A percentile compares a stretch with the other conserved stretches of the same genome.
Conservation (phyloP, 2,329 filamentous ascomycete genomes). For the Dothidotthia symphoricarpi region DNA sequence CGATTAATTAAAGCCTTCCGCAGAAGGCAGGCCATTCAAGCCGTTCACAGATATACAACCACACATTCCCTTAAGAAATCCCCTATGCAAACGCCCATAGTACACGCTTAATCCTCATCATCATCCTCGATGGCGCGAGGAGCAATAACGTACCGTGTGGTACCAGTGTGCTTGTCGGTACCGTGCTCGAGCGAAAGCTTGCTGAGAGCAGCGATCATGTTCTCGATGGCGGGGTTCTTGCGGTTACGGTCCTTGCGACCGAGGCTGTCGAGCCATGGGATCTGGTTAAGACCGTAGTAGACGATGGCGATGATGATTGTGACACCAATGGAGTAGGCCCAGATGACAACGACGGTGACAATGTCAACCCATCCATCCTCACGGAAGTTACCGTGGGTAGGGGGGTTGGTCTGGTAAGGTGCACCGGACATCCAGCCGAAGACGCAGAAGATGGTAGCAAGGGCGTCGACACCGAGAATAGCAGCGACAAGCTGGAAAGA, state of each 20-base stretch:
- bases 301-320: constrained; percentile 65
- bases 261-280: constrained; percentile 59
- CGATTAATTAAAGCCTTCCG: constrained; percentile 29
- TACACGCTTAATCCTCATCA: constrained; percentile 45
- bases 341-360: constrained; percentile 64
- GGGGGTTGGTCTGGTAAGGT: constrained; percentile 43
- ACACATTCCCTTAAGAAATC: constrained; percentile 21
- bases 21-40: constrained; percentile 25
- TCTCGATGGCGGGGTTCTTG: constrained; percentile 65
- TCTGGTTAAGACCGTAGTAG: constrained; percentile 62
- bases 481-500: constrained; percentile 71
- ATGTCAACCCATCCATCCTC: constrained; percentile 58
- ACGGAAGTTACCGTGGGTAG: constrained; percentile 43
- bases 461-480: constrained; percentile 68
- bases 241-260: constrained; percentile 61
- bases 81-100: constrained; percentile 15
- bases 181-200: constrained; percentile 63
- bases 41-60: constrained; percentile 29
- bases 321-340: constrained; percentile 66
- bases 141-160: constrained; percentile 46
- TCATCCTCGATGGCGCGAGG: constrained; percentile 50
- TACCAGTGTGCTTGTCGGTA: constrained; percentile 47
- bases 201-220: constrained; percentile 63
- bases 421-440: constrained; percentile 70
- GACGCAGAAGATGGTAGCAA: constrained; percentile 71